Conservation (phyloP, 108 stramenopile genomes). For the Pelagomonas calceolata region DNA sequence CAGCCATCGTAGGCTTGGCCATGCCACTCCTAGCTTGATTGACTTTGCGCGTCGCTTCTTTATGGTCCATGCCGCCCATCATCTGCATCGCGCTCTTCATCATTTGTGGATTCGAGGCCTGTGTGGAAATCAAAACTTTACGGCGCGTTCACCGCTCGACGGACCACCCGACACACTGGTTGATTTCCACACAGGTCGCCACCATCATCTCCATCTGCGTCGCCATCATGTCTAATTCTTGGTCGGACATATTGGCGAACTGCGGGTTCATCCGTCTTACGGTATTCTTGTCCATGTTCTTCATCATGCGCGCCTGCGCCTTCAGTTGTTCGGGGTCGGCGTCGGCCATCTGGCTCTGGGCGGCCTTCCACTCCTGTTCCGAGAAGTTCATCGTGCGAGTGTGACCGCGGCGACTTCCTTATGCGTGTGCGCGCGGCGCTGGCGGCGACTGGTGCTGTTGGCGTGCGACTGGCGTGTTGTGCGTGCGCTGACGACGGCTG, state of each 20-base stretch:
- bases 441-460: too few relatives aligned
- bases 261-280: constrained; percentile 56
- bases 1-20: constrained; percentile 7
- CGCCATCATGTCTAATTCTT: constrained; percentile 45
- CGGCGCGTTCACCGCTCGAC: too few relatives aligned
- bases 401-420: too few relatives aligned
- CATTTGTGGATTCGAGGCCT: constrained; percentile 52
- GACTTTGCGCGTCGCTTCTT: neutral
- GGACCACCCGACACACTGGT: too few relatives aligned
- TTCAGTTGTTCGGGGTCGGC: constrained; percentile 57
- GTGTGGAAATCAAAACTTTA: too few relatives aligned
- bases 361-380: neutral
- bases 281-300: constrained; percentile 41
- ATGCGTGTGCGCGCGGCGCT: too few relatives aligned
- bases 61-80: constrained; percentile 29
- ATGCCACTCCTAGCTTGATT: neutral
- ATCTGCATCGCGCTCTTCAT: constrained; percentile 44
- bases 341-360: constrained; percentile 37
- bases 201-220: constrained; percentile 56
- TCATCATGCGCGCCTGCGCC: constrained; percentile 59
- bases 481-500: too few relatives aligned
- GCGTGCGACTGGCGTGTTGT: too few relatives aligned
- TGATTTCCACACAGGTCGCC: too few relatives aligned
- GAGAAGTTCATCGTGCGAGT: neutral
- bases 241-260: constrained; percentile 54